phyloP scores from a whole-genome alignment of 352 stramenopile species.

The Phytophthora capsici region DNA sequence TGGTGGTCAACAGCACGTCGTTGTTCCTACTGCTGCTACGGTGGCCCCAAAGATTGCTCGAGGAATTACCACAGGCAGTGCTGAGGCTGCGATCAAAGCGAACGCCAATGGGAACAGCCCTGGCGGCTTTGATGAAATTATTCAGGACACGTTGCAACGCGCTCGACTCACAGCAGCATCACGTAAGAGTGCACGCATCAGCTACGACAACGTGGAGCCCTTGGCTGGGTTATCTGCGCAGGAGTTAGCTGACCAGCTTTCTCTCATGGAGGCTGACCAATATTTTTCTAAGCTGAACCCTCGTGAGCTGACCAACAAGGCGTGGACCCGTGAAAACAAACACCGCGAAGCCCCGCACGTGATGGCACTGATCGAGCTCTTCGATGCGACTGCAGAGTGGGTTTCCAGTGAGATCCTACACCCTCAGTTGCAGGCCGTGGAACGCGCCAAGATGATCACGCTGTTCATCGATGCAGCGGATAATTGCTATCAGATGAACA shows the following conservation, averaged over 20 bases:
- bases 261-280: slow-evolving; percentile 80
- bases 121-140: slow-evolving; percentile 55
- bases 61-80: slow-evolving; percentile 70
- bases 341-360: slow-evolving; percentile 81
- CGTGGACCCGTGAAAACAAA: slow-evolving; percentile 85
- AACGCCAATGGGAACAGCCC: slow-evolving; percentile 20
- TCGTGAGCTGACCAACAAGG: slow-evolving; percentile 88
- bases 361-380: slow-evolving; percentile 87
- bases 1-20: slow-evolving; percentile 18
- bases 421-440: slow-evolving; percentile 78
- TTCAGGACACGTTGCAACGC: slow-evolving; percentile 78
- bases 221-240: slow-evolving; percentile 66
- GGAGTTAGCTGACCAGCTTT: slow-evolving; percentile 82
- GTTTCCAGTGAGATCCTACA: slow-evolving; percentile 90
- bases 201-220: slow-evolving; percentile 83
- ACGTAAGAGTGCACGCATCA: slow-evolving; percentile 69
- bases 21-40: slow-evolving; percentile 28
- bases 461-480: slow-evolving; percentile 88
- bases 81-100: slow-evolving; percentile 40
- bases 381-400: slow-evolving; percentile 86
- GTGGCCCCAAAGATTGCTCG: slow-evolving; percentile 67
- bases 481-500: slow-evolving; percentile 87
- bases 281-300: slow-evolving; percentile 75
- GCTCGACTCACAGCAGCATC: slow-evolving; percentile 55
- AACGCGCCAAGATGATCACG: slow-evolving; percentile 83